These are phyloP conservation scores for Picea engelmannii DNA, from an alignment of 83 land plant genomes.

Conservation along the genomic window DNA sequence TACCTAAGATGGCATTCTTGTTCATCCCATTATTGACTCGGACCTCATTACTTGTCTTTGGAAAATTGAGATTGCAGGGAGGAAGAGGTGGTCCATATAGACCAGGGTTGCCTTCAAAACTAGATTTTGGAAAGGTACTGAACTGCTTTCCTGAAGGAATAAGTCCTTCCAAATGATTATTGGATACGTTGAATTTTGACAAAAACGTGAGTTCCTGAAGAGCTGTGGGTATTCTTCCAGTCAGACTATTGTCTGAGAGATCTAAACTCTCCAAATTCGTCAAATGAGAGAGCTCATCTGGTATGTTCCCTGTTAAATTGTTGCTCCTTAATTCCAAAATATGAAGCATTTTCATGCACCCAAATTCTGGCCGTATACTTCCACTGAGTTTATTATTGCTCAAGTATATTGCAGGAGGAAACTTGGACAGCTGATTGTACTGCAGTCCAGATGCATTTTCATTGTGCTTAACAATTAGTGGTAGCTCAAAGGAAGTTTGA, in stretches of 20 bases:
- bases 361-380: conserved; percentile 48
- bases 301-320: conserved; percentile 52
- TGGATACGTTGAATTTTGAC: conserved; percentile 46
- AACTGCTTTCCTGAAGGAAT: conserved; percentile 74
- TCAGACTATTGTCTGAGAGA: conserved; percentile 53
- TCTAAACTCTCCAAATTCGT: conserved; percentile 42
- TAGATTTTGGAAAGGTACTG: conserved; percentile 37
- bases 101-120: conserved; percentile 62
- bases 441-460: conserved; percentile 33
- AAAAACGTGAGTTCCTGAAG: conserved; percentile 51
- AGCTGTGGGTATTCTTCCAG: conserved; percentile 59
- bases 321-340: conserved; percentile 44
- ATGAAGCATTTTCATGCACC: conserved; percentile 36
- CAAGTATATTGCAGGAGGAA: conserved; percentile 61
- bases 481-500: conserved; percentile 28
- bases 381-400: conserved; percentile 50
- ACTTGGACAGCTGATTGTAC: conserved; percentile 46
- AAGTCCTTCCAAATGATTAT: conserved; percentile 58
- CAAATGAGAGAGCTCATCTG: conserved; percentile 41
- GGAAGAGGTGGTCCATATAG: conserved; percentile 40
- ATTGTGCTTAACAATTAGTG: conserved; percentile 38
- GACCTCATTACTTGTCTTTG: too few relatives aligned
- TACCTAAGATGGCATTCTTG: conserved; percentile 11
- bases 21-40: conserved; percentile 15
- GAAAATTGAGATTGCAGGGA: too few relatives aligned